These are phyloP conservation scores for Alternaria viburni DNA, from an alignment of 2,329 filamentous ascomycete species.

Conservation along the genomic window DNA sequence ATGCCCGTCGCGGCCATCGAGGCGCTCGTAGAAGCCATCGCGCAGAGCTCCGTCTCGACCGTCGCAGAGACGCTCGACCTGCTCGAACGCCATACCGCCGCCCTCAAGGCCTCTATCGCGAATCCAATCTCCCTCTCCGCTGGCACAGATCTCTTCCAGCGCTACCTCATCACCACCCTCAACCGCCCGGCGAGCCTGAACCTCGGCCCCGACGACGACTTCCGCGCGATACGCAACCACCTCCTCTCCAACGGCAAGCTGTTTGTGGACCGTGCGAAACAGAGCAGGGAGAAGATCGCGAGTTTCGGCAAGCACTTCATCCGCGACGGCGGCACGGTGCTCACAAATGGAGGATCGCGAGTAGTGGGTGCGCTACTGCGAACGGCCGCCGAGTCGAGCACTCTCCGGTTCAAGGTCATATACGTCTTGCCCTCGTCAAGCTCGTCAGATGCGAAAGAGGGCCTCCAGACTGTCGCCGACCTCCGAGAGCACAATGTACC, in stretches of 20 bases:
- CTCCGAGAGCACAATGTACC: constrained; percentile 77
- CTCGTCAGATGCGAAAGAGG: constrained; percentile 60
- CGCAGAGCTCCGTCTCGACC: constrained; percentile 78
- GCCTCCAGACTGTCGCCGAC: constrained; percentile 71
- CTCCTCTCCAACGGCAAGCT: constrained; percentile 83
- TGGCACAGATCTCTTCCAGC: constrained; percentile 93
- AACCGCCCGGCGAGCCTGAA: constrained; percentile 56
- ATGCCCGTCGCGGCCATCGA: constrained; percentile 97
- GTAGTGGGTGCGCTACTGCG: constrained; percentile 80
- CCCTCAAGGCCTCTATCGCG: constrained; percentile 77
- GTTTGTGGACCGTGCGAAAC: constrained; percentile 87
- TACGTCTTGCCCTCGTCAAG: constrained; percentile 59
- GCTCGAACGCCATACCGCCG: constrained; percentile 75
- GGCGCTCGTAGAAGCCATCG: constrained; percentile 84
- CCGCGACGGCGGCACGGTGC: constrained; percentile 76
- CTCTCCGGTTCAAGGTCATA: constrained; percentile 80
- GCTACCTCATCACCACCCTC: constrained; percentile 82
- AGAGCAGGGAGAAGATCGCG: constrained; percentile 82
- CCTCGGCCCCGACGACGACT: constrained; percentile 66
- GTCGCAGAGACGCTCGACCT: constrained; percentile 93
- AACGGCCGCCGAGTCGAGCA: constrained; percentile 71
- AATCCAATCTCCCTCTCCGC: constrained; percentile 93
- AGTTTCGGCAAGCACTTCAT: constrained; percentile 79
- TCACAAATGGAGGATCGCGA: constrained; percentile 87
- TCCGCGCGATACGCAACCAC: constrained; percentile 82